Evolutionary conservation across 306 rosid genomes (phyloP), one percentile per base, ranked within the genome.

Genomic region (Oxytropis ochrocephala): DNA sequence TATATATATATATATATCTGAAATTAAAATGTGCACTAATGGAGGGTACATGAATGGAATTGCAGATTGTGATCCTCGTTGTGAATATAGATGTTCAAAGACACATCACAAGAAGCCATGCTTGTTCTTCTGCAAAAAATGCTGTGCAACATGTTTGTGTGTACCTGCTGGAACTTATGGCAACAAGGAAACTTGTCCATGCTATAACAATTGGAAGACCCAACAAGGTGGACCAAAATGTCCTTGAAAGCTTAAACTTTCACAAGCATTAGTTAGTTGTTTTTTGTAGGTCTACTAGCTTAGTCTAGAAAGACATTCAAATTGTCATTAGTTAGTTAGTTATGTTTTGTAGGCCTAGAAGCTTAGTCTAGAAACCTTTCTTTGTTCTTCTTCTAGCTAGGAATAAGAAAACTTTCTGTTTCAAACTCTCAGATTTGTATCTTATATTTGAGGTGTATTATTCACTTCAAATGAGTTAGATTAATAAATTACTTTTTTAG

Each of bases 181-280:
- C 48, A 86, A 88, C 83, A 88, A 88, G 70, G 83, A 84, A 52
- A 51, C 60, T 1, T 88, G 91, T 48, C 91, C 95, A 33, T 86
- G 95, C 83, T 88, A 88, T 67, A 76, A 86, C 52, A 78, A 86
- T 64, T 84, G 95, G 95, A 88, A 88, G 86, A 86, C 91, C 80
- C 86, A 88, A 70, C 67, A 75, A 36, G 95, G 91, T 67, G 95
- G 91, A 11, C 95, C 95, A 59, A 88, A 88, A 72, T 88, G 95
- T 72, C 95, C 95, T 36, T 88, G 50, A 81, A 47, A 4, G 11
- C 50, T 48, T 6, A 43, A 27, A 12, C 36, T 32, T 43, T 32
- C 35, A n/a, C 59, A 1, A 42, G 13, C 80, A 50, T 24, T 24
- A 24, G 29, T 24, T 24, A 24, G 29, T 24, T 24, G 3, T 24